phyloP scores from a whole-genome alignment of 2,329 filamentous ascomycete species.

The Phaeophleospora eucalypticola region DNA sequence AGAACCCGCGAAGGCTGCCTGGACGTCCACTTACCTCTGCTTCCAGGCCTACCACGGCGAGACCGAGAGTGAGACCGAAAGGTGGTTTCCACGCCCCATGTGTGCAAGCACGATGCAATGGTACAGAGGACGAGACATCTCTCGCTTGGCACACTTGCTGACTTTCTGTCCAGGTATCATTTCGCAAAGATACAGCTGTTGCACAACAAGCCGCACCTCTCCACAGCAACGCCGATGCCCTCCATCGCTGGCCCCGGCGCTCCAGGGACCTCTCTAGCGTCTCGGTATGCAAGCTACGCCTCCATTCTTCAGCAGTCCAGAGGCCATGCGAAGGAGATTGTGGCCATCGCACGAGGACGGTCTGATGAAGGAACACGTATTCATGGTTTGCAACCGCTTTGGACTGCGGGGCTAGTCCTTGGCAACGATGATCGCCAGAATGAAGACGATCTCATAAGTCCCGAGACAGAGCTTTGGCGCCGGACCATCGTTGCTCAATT shows the following conservation, averaged over 20 bases:
- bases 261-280: conserved; percentile 45
- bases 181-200: conserved; percentile 60
- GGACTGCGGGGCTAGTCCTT: conserved; percentile 60
- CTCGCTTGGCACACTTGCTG: conserved; percentile 62
- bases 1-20: too few relatives aligned
- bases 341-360: conserved; percentile 56
- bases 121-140: too few relatives aligned
- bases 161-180: too few relatives aligned
- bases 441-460: conserved; percentile 18
- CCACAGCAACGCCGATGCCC: conserved; percentile 33
- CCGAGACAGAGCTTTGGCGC: conserved; percentile 44
- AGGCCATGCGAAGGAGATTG: conserved; percentile 58
- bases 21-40: conserved; percentile 10
- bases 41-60: too few relatives aligned
- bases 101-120: conserved; percentile 63
- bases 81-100: conserved; percentile 61
- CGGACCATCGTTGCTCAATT: conserved; percentile 54
- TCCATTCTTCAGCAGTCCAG: conserved; percentile 53
- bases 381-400: conserved; percentile 56
- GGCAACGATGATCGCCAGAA: conserved; percentile 37
- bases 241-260: conserved; percentile 5
- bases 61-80: conserved; percentile 34
- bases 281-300: conserved; percentile 54
- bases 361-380: conserved; percentile 56
- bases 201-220: conserved; percentile 57